These are phyloP conservation scores for Solanum megistacrolobum DNA, from an alignment of 257 asterid species.

Conservation along the genomic window DNA sequence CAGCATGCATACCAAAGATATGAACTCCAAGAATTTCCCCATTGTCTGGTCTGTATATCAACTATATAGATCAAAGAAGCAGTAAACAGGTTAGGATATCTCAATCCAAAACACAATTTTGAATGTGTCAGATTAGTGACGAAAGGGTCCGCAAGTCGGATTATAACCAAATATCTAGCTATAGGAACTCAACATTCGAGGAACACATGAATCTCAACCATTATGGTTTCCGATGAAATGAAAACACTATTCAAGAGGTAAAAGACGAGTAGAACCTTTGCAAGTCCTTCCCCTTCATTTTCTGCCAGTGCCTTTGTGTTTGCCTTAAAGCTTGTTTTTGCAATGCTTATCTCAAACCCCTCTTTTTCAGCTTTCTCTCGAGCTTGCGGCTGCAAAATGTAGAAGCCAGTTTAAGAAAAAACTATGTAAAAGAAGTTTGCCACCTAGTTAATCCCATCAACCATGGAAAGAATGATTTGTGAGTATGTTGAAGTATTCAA, in stretches of 20 bases:
- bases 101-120: not conserved
- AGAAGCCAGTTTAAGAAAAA: not conserved
- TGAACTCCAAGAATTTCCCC: constrained; percentile 96
- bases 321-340: constrained; percentile 88
- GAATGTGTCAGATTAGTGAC: not conserved
- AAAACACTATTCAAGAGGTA: not conserved
- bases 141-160: not conserved
- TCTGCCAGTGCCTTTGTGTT: constrained; percentile 92
- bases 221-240: not conserved
- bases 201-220: not conserved
- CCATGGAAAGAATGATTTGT: not conserved
- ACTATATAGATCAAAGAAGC: constrained; percentile 28
- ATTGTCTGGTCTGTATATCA: constrained; percentile 80
- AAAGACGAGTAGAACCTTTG: constrained; percentile 37
- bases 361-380: constrained; percentile 79
- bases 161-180: not conserved
- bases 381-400: constrained; percentile 72
- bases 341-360: constrained; percentile 75
- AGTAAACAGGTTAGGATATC: not conserved
- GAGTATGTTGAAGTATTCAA: not conserved
- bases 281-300: constrained; percentile 91
- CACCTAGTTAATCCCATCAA: not conserved
- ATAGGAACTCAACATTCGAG: not conserved
- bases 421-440: not conserved
- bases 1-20: constrained; percentile 87